Evolutionary conservation across 1,139 yeast genomes (phyloP), one percentile per base, ranked within the genome.

Genomic region (Saccharomyces pastorianus): DNA sequence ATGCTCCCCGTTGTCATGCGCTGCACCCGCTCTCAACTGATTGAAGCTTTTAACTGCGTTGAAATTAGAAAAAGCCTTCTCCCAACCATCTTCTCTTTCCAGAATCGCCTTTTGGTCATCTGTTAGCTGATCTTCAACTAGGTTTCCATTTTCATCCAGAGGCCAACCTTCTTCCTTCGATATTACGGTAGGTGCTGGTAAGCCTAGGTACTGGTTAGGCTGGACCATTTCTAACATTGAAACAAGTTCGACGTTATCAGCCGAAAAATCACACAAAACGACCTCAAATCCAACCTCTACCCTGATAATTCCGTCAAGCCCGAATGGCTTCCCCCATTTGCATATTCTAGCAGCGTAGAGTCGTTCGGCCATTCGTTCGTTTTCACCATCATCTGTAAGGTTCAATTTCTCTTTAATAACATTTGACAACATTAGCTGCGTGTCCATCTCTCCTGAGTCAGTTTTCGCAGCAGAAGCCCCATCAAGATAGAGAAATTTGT

Each of bases 391-490:
- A 64, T 64, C 52, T 56, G 70, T 56, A 4, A 65, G 47, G 27
- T 64, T 59, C 28, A 59, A 53, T 38, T 53, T 56, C 6, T 32
- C 50, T 5, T 46, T 53, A 27, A 61, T 59, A n/a, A 62, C 58
- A 34, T 65, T 62, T 9, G 78, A 71, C 17, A 77, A 65, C 46
- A 79, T 57, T 55, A 68, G 61, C 59, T 81, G 85, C n/a, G 82
- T 79, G 62, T 81, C 85, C 84, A 80, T 80, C 61, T 77, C 81
- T 2, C 84, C 84, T 0, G 78, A 71, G 2, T 55, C 42, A 0
- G 71, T 65, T 62, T 81, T 81, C 0, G 84, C 79, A 20, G 83
- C 85, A 31, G 84, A 80, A 0, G 84, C 83, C 6, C 85, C 85
- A 57, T 81, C 84, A 17, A 81, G 63, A 53, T 74, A 73, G 9